Percentiles rank a stretch among this genome's conserved stretches.
Evolutionary conservation across 2,329 filamentous ascomycete species (phyloP).

Genomic region (Nannizzia gypsea): DNA sequence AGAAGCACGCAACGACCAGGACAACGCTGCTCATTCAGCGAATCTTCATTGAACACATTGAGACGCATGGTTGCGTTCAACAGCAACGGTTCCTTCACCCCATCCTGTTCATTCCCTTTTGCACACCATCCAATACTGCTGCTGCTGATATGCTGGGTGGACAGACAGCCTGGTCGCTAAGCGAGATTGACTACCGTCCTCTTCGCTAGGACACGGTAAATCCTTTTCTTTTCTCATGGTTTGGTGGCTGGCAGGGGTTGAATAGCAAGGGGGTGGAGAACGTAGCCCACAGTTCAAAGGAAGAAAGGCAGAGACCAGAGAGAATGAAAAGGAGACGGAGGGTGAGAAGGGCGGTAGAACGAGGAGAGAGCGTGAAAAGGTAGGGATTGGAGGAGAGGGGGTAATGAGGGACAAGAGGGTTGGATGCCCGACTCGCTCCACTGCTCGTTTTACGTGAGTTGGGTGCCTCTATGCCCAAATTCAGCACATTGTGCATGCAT

Average conservation of each 20-base stretch:
- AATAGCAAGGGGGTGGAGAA: not conserved
- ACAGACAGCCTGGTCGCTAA: conserved; percentile 2
- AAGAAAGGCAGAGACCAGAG: conserved; percentile 13
- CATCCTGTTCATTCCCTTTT: not conserved
- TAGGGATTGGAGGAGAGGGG: conserved; percentile 10
- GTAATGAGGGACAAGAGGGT: not conserved
- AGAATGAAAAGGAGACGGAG: conserved; percentile 13
- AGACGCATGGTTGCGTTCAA: not conserved
- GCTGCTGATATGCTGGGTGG: not conserved
- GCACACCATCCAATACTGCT: not conserved
- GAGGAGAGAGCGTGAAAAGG: conserved; percentile 13
- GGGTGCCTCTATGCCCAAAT: conserved; percentile 1
- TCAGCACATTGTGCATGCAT: conserved; percentile 4
- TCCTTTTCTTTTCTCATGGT: not conserved
- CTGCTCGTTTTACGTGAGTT: conserved; percentile 2
- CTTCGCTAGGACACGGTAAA: conserved; percentile 2
- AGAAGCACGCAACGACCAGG: conserved; percentile 5
- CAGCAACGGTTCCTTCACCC: not conserved
- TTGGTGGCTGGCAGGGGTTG: conserved; percentile 2
- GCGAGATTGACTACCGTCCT: not conserved
- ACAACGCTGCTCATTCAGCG: not conserved
- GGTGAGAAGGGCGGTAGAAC: conserved; percentile 10
- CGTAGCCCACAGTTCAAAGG: conserved; percentile 1
- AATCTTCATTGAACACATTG: conserved; percentile 5
- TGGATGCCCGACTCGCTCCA: conserved; percentile 3